Conservation (phyloP, 805 yeast genomes). For the Blastobotrys muscicola region DNA sequence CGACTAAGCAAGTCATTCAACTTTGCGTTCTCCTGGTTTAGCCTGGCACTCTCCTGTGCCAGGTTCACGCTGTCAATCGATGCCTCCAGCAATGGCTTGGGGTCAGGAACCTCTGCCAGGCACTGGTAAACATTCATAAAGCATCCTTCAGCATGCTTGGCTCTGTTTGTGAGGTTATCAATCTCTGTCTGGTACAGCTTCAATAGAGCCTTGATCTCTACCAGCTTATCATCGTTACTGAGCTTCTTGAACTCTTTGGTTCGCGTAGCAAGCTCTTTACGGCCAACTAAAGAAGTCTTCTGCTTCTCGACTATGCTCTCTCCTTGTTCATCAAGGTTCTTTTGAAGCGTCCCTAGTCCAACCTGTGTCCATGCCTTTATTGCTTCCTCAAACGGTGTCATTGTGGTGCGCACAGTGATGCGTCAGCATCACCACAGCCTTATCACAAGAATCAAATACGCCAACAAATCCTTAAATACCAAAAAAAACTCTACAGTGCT, state of each 20-base stretch:
- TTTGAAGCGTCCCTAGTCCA: constrained; percentile 61
- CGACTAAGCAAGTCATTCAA: constrained; percentile 46
- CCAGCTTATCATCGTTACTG: constrained; percentile 55
- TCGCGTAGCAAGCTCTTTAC: constrained; percentile 69
- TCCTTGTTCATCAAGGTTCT: constrained; percentile 64
- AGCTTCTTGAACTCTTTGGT: constrained; percentile 83
- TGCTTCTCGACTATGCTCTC: constrained; percentile 63
- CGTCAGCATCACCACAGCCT: background rate
- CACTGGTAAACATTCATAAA: constrained; percentile 68
- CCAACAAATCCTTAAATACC: too few relatives aligned
- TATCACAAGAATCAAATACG: background rate
- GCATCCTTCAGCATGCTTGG: constrained; percentile 61
- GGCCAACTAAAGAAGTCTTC: constrained; percentile 50
- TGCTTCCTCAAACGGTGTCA: constrained; percentile 41
- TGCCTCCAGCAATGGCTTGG: constrained; percentile 66
- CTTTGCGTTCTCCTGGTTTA: constrained; percentile 40
- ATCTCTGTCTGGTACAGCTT: constrained; percentile 79
- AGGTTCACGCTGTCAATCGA: constrained; percentile 55
- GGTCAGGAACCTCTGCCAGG: constrained; percentile 89
- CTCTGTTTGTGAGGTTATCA: constrained; percentile 68
- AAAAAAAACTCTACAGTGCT: too few relatives aligned
- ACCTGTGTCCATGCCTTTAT: constrained; percentile 67
- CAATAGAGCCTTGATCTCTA: constrained; percentile 55
- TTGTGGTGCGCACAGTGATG: constrained; percentile 23
- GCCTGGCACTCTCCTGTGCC: constrained; percentile 41